These are phyloP conservation scores for Suillus alpinus DNA, from an alignment of 768 basidiomycete genomes.

Conservation along the genomic window DNA sequence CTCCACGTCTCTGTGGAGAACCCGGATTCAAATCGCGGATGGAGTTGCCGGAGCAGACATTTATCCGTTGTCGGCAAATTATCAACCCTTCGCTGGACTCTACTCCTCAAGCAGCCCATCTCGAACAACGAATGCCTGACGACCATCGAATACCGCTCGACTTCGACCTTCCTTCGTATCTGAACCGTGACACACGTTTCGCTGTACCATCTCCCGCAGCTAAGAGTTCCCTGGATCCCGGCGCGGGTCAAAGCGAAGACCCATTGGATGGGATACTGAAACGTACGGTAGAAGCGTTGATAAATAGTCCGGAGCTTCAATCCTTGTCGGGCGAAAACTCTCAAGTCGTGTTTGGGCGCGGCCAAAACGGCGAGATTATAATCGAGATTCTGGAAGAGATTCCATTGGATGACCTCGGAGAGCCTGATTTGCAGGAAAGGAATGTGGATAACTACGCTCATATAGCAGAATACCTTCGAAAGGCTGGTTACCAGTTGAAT, in stretches of 20 bases:
- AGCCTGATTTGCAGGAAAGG: constrained; percentile 23
- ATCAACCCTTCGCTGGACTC: constrained; percentile 32
- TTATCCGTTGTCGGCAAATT: constrained; percentile 79
- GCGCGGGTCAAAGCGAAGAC: constrained; percentile 15
- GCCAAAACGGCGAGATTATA: constrained; percentile 39
- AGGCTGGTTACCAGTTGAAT: constrained; percentile 38
- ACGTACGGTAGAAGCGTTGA: constrained; percentile 26
- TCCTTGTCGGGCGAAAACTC: constrained; percentile 26
- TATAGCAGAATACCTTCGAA: constrained; percentile 50
- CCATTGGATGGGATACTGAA: constrained; percentile 25
- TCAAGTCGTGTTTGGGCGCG: constrained; percentile 41
- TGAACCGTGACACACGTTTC: constrained; percentile 48
- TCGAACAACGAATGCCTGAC: constrained; percentile 26
- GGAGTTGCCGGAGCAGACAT: constrained; percentile 62
- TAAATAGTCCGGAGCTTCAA: constrained; percentile 30
- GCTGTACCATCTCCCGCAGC: constrained; percentile 32
- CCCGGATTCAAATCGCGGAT: constrained; percentile 85
- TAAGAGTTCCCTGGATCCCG: constrained; percentile 19
- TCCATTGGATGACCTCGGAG: constrained; percentile 31
- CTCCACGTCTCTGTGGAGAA: constrained; percentile 89
- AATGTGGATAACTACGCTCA: constrained; percentile 40
- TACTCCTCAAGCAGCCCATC: constrained; percentile 20
- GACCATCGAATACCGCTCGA: constrained; percentile 39
- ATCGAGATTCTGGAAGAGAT: constrained; percentile 46
- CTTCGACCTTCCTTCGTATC: constrained; percentile 55